Conservation (phyloP, 495 filamentous ascomycete species). For the Monascus purpureus region DNA sequence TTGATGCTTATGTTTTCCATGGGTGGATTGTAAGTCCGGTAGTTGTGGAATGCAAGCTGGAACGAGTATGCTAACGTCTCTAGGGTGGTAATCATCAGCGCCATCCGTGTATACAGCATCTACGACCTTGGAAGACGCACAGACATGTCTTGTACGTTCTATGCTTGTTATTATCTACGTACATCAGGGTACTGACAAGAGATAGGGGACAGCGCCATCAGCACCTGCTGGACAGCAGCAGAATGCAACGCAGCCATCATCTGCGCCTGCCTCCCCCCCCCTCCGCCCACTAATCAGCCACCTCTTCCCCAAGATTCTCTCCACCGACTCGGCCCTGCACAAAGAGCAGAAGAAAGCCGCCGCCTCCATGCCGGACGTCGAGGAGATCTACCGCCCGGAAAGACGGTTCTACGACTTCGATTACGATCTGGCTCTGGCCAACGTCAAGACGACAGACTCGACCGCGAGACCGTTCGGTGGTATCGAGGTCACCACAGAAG, state of each 20-base stretch:
- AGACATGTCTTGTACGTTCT: neutral
- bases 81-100: neutral
- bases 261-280: slow-evolving; percentile 71
- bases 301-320: slow-evolving; percentile 55
- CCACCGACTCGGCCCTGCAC: too few species aligned
- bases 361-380: slow-evolving; percentile 8
- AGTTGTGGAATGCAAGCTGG: slow-evolving; percentile 41
- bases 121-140: neutral
- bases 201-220: slow-evolving; percentile 35
- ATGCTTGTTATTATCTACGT: neutral
- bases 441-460: neutral
- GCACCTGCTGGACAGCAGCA: slow-evolving; percentile 62
- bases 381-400: neutral
- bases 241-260: slow-evolving; percentile 77
- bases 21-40: slow-evolving; percentile 40
- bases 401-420: neutral
- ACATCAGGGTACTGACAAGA: neutral
- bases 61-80: slow-evolving; percentile 17
- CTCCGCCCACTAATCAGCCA: slow-evolving; percentile 68
- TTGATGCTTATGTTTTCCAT: slow-evolving; percentile 41
- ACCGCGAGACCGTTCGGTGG: slow-evolving; percentile 5
- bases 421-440: neutral
- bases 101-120: neutral
- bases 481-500: slow-evolving; percentile 25
- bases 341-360: too few species aligned